A percentile compares a stretch with the other conserved stretches of the same genome.
phyloP scores from a whole-genome alignment of 345 rosid species.

The Garcia nutans region DNA sequence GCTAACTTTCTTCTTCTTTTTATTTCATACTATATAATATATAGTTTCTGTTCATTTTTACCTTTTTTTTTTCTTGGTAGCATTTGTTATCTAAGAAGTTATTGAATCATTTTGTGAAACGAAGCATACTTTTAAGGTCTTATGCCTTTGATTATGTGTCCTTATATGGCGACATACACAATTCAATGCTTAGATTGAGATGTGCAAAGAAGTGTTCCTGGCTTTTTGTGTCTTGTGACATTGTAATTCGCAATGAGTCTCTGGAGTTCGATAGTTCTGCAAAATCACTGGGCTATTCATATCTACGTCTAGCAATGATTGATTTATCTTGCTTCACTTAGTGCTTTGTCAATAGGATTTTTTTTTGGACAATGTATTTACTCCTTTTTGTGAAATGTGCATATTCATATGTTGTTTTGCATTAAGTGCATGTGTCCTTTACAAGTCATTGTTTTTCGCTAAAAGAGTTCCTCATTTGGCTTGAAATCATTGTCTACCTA shows the following conservation, averaged over 20 bases:
- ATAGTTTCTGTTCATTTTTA: neutral
- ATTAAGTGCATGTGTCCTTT: neutral
- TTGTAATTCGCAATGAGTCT: neutral
- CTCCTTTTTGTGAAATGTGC: neutral
- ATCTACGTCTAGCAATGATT: neutral
- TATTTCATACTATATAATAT: neutral
- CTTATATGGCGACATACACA: neutral
- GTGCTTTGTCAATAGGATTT: neutral
- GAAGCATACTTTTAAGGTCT: neutral
- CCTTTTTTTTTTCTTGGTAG: neutral
- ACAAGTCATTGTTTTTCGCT: neutral
- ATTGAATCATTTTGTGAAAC: neutral
- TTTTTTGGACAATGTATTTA: neutral
- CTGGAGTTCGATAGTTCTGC: neutral
- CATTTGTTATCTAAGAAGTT: neutral
- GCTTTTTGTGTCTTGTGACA: neutral
- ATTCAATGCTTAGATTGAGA: conserved; percentile 2
- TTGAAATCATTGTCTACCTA: neutral
- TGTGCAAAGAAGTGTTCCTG: neutral
- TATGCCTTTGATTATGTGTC: neutral
- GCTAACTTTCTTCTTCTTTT: neutral
- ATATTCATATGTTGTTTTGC: neutral
- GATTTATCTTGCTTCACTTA: neutral
- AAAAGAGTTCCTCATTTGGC: neutral
- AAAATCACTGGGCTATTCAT: neutral